Evolutionary conservation across 331 rosid genomes (phyloP), one percentile per base, ranked within the genome.

Genomic region (Telfairia occidentalis): DNA sequence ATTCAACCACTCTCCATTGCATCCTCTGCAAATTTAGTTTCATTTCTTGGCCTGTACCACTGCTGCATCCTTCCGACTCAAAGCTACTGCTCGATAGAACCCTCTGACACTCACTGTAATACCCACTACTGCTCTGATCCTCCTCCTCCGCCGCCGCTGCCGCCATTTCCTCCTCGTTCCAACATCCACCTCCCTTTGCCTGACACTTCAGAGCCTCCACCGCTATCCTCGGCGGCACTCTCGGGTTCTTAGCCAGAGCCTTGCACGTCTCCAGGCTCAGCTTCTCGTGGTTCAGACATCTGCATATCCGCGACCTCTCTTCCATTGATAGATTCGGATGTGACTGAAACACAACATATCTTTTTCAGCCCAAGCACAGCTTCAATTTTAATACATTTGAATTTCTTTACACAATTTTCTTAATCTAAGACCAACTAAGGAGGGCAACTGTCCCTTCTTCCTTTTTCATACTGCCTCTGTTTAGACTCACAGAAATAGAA

Each of bases 1-100:
- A 79, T 21, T 90, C 92, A 76, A 82, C 84, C 40, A 90, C 98
- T 85, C 96, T 87, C 83, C 91, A 85, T 59, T 92, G 92, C 96
- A 92, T 92, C 73, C 96, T 92, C 76, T 90, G 92, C 80, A 92
- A 65, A 73, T 90, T 88, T 55, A 79, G 85, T 75, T 63, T 78
- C 54, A 92, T 81, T 52, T 84, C 81, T 11, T 64, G 72, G n/a
- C 30, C 48, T 74, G 37, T 54, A 78, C 91, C 30, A 52, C 83
- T 67, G 48, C 76, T 74, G 80, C 85, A 15, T 60, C 83, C 73
- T 84, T 83, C 81, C 72, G 43, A 72, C 34, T 50, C 76, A 3
- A 26, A 18, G 38, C 54, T 67, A 24, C 54, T 67, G n/a, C 74
- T 67, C 11, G 74, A 67, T 21, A 67, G 42, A 11, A 67, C 74